These are phyloP conservation scores for Phylloporus scabripes DNA, from an alignment of 768 basidiomycete genomes.

Conservation along the genomic window DNA sequence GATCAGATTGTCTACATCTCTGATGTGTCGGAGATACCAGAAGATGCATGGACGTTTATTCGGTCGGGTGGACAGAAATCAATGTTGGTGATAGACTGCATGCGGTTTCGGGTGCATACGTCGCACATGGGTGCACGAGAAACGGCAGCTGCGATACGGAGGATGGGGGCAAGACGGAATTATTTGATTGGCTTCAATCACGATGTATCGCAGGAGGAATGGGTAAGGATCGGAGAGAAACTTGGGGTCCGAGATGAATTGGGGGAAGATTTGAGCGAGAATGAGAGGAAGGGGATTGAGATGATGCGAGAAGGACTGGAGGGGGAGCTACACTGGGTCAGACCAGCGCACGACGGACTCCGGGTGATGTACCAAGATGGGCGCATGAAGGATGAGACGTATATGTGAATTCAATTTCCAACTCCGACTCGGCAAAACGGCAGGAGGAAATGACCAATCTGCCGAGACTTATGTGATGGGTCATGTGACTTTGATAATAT, in stretches of 20 bases:
- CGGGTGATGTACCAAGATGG: slow-evolving; percentile 41
- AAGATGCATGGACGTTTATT: slow-evolving; percentile 58
- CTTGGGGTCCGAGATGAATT: slow-evolving; percentile 33
- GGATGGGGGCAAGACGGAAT: slow-evolving; percentile 54
- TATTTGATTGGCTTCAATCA: slow-evolving; percentile 77
- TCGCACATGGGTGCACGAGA: slow-evolving; percentile 77
- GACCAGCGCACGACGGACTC: slow-evolving; percentile 75
- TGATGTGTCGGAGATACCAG: slow-evolving; percentile 78
- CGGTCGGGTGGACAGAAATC: slow-evolving; percentile 29
- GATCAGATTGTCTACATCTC: slow-evolving; percentile 70
- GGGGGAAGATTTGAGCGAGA: slow-evolving; percentile 24
- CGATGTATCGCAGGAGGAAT: slow-evolving; percentile 75
- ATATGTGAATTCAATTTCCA: slow-evolving; percentile 31
- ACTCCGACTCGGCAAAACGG: no score
- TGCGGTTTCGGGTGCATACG: slow-evolving; percentile 58
- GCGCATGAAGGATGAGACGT: slow-evolving; percentile 48
- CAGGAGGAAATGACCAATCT: no score
- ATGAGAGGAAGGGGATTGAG: slow-evolving; percentile 39
- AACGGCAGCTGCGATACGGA: slow-evolving; percentile 50
- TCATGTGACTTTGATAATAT: not conserved
- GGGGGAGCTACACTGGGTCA: slow-evolving; percentile 50
- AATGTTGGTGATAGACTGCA: slow-evolving; percentile 72
- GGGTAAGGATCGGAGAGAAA: slow-evolving; percentile 55
- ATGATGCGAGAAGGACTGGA: slow-evolving; percentile 43
- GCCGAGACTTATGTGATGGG: no score